Percentiles rank a stretch among this genome's conserved stretches.
Conservation (phyloP, 805 yeast species). For the Starmerella roubikii region DNA sequence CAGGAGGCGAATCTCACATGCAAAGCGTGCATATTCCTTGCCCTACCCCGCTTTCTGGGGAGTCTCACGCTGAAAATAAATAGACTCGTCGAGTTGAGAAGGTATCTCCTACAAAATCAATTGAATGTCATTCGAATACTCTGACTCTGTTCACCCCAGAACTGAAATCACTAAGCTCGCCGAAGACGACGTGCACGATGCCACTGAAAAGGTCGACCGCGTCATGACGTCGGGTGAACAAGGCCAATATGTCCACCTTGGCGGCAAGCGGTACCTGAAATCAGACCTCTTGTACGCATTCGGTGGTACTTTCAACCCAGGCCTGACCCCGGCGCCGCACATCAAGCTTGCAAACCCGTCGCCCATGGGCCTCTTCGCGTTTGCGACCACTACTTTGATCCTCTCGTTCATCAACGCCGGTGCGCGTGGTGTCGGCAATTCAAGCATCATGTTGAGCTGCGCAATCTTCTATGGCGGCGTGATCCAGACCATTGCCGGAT, state of each 20-base stretch:
- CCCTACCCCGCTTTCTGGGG: no score
- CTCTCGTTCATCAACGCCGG: slow-evolving; percentile 39
- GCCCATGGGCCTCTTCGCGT: slow-evolving; percentile 47
- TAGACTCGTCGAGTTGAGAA: no score
- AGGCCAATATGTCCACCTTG: slow-evolving; percentile 26
- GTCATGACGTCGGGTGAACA: no score
- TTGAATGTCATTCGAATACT: no score
- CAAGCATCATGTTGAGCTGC: slow-evolving; percentile 44
- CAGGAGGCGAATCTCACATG: no score
- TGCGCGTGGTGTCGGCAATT: slow-evolving; percentile 42
- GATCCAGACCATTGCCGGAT: slow-evolving; percentile 49
- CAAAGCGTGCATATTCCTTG: no score
- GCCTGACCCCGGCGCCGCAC: slow-evolving; percentile 29
- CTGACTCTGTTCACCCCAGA: no score
- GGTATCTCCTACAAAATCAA: no score
- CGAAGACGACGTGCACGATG: no score
- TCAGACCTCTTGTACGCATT: slow-evolving; percentile 45
- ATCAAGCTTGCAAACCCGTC: slow-evolving; percentile 50
- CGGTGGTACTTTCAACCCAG: slow-evolving; percentile 42
- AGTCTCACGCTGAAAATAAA: no score
- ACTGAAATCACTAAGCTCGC: no score
- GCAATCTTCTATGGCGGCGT: slow-evolving; percentile 54
- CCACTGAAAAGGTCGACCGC: no score
- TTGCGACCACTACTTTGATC: slow-evolving; percentile 50
- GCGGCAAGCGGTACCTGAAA: slow-evolving; percentile 32